These are phyloP conservation scores for Arabidopsis lyrata DNA, from an alignment of 441 rosid genomes.

Conservation along the genomic window DNA sequence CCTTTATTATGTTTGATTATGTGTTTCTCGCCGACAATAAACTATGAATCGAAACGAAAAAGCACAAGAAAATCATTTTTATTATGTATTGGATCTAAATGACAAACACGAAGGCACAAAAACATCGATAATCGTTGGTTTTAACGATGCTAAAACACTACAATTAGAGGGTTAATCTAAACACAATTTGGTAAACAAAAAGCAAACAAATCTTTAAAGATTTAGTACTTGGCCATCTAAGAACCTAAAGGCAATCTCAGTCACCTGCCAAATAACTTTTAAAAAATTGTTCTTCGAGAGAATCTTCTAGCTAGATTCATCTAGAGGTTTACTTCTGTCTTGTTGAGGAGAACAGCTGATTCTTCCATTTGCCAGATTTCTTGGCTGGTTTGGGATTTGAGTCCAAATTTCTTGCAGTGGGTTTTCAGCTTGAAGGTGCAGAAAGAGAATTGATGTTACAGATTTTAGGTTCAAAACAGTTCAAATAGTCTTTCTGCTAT, in stretches of 20 bases:
- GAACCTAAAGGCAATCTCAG: background rate
- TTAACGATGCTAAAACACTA: constrained; percentile 9
- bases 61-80: constrained; percentile 13
- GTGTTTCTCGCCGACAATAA: constrained; percentile 12
- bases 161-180: constrained; percentile 3
- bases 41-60: background rate
- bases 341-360: background rate
- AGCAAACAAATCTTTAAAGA: constrained; percentile 1
- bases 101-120: background rate
- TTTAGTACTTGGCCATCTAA: constrained; percentile 34
- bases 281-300: constrained; percentile 2
- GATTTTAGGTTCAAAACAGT: constrained; percentile 26
- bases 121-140: background rate
- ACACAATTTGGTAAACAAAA: background rate
- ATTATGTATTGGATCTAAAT: constrained; percentile 17
- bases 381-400: constrained; percentile 6
- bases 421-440: background rate
- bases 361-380: background rate
- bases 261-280: constrained; percentile 11
- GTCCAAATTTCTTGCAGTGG: background rate
- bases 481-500: constrained; percentile 42
- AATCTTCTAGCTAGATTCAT: constrained; percentile 18
- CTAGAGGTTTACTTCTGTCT: constrained; percentile 25
- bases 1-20: background rate
- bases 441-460: constrained; percentile 7